Conservation (phyloP, 345 rosid species). For the Brassica incana region DNA sequence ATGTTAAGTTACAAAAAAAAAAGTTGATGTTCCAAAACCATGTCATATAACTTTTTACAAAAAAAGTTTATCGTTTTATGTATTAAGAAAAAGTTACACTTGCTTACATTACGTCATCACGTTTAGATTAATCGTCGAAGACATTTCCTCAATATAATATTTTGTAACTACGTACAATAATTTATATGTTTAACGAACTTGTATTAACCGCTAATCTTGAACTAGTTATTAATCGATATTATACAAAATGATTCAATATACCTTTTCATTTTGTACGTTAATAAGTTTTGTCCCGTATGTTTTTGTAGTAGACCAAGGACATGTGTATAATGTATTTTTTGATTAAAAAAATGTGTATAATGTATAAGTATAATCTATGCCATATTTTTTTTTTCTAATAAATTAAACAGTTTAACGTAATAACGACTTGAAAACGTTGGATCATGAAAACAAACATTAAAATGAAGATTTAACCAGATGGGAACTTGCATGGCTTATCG, state of each 20-base stretch:
- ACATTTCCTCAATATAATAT: not conserved
- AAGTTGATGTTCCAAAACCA: too few relatives aligned
- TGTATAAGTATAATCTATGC: not conserved
- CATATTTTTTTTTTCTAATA: not conserved
- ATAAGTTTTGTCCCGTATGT: not conserved
- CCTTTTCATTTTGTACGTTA: not conserved
- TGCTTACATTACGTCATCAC: not conserved
- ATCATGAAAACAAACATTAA: not conserved
- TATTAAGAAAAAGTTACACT: not conserved
- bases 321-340: not conserved
- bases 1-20: too few relatives aligned
- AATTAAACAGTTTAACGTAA: not conserved
- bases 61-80: not conserved
- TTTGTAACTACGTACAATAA: not conserved
- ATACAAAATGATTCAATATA: not conserved
- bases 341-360: not conserved
- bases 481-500: slow-evolving; percentile 35
- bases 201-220: not conserved
- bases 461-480: not conserved
- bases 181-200: not conserved
- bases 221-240: not conserved
- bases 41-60: too few relatives aligned
- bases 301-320: not conserved
- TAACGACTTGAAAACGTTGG: slow-evolving; percentile 1
- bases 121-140: not conserved